Conservation (phyloP, 2,329 filamentous ascomycete species). For the Paracoccidioides lutzii region DNA sequence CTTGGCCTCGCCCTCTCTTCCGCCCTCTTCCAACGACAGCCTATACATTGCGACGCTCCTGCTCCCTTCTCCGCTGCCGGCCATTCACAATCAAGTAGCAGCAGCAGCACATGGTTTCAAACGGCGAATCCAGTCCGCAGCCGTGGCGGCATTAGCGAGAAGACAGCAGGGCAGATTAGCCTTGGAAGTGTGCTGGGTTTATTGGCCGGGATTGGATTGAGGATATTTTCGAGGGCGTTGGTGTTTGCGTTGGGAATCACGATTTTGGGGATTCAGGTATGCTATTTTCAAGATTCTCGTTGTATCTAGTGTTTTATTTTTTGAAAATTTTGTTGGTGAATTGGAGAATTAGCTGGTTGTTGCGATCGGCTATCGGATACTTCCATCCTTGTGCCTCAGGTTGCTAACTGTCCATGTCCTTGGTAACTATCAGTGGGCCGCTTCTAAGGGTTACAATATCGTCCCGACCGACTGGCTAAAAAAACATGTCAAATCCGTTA, state of each 20-base stretch:
- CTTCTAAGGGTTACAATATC: slow-evolving; percentile 35
- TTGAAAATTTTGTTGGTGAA: not conserved
- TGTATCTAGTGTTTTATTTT: not conserved
- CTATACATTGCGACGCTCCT: slow-evolving; percentile 15
- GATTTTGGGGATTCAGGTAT: slow-evolving; percentile 33
- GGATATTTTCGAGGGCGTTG: slow-evolving; percentile 33
- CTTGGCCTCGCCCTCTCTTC: slow-evolving; percentile 24
- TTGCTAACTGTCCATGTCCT: not conserved
- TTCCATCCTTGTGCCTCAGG: not conserved
- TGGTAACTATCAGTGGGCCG: slow-evolving; percentile 26
- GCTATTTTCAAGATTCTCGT: not conserved
- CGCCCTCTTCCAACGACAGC: slow-evolving; percentile 23
- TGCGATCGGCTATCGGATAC: not conserved
- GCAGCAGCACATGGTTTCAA: slow-evolving; percentile 14
- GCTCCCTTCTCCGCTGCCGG: not conserved
- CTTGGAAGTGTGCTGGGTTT: slow-evolving; percentile 34
- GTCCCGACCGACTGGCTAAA: slow-evolving; percentile 30
- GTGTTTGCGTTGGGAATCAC: slow-evolving; percentile 33
- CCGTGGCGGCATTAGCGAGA: slow-evolving; percentile 17
- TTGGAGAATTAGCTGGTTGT: not conserved
- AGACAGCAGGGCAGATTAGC: slow-evolving; percentile 33
- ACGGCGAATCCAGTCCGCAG: slow-evolving; percentile 1
- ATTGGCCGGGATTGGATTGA: slow-evolving; percentile 30
- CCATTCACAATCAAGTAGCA: slow-evolving; percentile 4
- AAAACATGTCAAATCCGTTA: slow-evolving; percentile 28